phyloP scores from a whole-genome alignment of 2,329 filamentous ascomycete species.

The Podosphaera fusca region DNA sequence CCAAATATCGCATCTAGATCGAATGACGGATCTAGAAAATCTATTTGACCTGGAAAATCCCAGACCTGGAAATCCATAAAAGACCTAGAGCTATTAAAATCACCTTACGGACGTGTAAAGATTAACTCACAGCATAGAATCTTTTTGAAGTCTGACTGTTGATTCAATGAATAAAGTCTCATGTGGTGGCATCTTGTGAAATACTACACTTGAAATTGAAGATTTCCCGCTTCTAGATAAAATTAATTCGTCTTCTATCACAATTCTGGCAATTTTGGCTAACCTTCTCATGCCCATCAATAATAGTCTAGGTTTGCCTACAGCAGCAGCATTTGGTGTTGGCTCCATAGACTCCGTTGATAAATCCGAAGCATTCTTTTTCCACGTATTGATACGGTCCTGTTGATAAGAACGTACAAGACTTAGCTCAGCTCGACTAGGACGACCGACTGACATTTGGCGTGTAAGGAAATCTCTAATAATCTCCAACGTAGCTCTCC shows the following conservation, averaged over 20 bases:
- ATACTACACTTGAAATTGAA: constrained; percentile 96
- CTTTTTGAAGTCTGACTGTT: constrained; percentile 81
- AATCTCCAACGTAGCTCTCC: constrained; percentile 11
- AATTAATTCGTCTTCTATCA: not conserved
- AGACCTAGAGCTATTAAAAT: constrained; percentile 31
- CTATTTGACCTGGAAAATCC: constrained; percentile 89
- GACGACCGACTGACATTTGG: constrained; percentile 18
- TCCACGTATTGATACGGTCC: constrained; percentile 29
- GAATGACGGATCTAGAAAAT: constrained; percentile 74
- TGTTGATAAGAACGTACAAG: constrained; percentile 39
- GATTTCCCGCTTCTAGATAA: constrained; percentile 77
- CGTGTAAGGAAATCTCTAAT: constrained; percentile 14
- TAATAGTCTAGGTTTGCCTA: constrained; percentile 58
- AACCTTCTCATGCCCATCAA: constrained; percentile 93
- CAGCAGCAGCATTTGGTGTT: constrained; percentile 24
- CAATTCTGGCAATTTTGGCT: constrained; percentile 9
- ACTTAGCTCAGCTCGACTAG: constrained; percentile 37
- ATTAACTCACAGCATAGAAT: constrained; percentile 64
- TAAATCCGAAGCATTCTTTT: constrained; percentile 15
- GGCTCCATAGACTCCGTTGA: constrained; percentile 23
- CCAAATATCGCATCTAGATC: constrained; percentile 88
- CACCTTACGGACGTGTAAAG: not conserved
- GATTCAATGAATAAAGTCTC: constrained; percentile 93
- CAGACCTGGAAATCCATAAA: constrained; percentile 99
- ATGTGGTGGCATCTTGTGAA: constrained; percentile 87